These are phyloP conservation scores for Allodekkera sacchari DNA, from an alignment of 805 yeast genomes.

Conservation along the genomic window DNA sequence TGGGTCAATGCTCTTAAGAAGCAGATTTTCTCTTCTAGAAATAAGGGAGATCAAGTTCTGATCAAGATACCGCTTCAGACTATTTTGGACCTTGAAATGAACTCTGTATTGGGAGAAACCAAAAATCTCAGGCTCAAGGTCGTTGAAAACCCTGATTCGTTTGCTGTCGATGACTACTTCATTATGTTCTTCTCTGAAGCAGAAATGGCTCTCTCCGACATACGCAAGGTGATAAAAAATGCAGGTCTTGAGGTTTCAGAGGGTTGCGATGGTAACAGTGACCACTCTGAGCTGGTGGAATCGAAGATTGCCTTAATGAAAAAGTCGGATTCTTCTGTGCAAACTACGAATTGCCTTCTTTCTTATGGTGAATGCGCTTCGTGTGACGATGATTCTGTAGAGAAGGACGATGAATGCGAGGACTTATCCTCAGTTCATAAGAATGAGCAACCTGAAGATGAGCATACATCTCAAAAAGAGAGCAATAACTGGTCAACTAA, in stretches of 20 bases:
- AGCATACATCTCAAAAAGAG: not conserved
- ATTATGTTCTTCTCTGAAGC: constrained; percentile 58
- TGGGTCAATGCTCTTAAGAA: constrained; percentile 76
- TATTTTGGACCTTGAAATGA: constrained; percentile 52
- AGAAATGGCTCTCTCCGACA: constrained; percentile 30
- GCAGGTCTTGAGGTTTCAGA: constrained; percentile 19
- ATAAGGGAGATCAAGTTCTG: constrained; percentile 63
- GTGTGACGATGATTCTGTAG: constrained; percentile 2
- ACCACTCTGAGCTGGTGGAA: constrained; percentile 14
- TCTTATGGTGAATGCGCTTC: constrained; percentile 8
- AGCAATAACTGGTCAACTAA: constrained; percentile 17
- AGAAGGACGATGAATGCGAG: not conserved
- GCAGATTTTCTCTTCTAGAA: constrained; percentile 66
- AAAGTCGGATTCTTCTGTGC: constrained; percentile 17
- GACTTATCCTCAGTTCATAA: not conserved
- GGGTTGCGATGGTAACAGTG: constrained; percentile 14
- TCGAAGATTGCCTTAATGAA: constrained; percentile 18
- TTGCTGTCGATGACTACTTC: constrained; percentile 58
- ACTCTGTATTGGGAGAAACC: constrained; percentile 46
- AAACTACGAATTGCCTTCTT: constrained; percentile 12
- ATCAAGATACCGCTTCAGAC: constrained; percentile 69
- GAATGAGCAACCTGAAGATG: not conserved
- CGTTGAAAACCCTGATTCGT: constrained; percentile 43
- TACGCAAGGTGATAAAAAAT: constrained; percentile 32
- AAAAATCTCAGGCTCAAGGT: constrained; percentile 55